Base-by-base conservation (phyloP, 768 basidiomycete genomes). In the Tulasnella calospora region DNA sequence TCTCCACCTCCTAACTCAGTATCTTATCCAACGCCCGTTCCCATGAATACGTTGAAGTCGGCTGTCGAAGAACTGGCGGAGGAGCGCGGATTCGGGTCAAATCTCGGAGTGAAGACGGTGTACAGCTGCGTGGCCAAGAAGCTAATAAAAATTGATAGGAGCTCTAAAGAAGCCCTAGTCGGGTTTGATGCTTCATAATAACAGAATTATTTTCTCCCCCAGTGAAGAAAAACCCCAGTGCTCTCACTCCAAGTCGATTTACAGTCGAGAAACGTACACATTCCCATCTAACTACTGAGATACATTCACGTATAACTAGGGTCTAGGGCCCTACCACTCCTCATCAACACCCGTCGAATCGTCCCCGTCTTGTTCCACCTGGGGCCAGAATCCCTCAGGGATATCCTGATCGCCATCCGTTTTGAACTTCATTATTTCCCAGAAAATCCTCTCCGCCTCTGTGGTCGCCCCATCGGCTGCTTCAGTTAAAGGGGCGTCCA, bases 361-460 rank as follows among this genome's bases (percentile, higher is more conserved):
- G 41, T 44, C 19, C 9, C 36, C 71, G 19, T 71, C 71, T 23
- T n/a, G 35, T 10, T 71, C 71, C 13, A 4, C 71, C 9, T 35
- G 36, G 9, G 71, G 71, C 71, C 71, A 71, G 71, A 71, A 71
- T n/a, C 36, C 23, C 27, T n/a, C 9, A 5, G 71, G 71, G 33
- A 35, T 55, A 57, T 69, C 57, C 30, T 71, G 38, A 21, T 41
- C 76, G 4, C 55, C 75, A 21, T 44, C 41, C 19, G 40, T 17
- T 8, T 21, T 47, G 15, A 23, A 27, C 76, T 70, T 71, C n/a
- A 87, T 81, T 0, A 86, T 86, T 55, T 84, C 85, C 87, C 88
- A 88, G 82, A 90, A 92, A 3, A 87, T 83, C n/a, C 81, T 81
- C 82, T 93, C 90, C 2, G 91, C 93, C 81, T 87, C 83, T 10